Conservation (phyloP, 495 filamentous ascomycete genomes). For the Elaphomyces granulatus region DNA sequence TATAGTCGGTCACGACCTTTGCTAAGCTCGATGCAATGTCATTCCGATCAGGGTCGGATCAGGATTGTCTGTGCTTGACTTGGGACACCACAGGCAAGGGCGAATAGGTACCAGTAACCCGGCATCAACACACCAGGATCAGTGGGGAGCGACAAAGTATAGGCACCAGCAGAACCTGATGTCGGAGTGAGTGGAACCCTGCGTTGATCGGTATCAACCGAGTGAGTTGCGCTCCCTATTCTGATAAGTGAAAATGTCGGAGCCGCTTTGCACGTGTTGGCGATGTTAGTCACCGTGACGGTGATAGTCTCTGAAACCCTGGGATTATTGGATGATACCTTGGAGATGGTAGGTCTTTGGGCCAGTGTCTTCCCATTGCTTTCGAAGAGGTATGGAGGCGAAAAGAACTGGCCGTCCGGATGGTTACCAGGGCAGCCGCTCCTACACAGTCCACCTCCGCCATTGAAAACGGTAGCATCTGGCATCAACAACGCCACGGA, state of each 20-base stretch:
- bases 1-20: no score
- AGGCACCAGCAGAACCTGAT: slow-evolving; percentile 4
- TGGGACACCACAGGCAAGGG: slow-evolving; percentile 33
- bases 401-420: slow-evolving; percentile 43
- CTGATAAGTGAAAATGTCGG: slow-evolving; percentile 28
- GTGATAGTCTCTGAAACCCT: slow-evolving; percentile 19
- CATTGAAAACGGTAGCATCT: slow-evolving; percentile 39
- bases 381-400: slow-evolving; percentile 39
- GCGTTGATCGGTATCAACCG: slow-evolving; percentile 45
- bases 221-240: slow-evolving; percentile 36
- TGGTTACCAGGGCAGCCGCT: slow-evolving; percentile 39
- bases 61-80: slow-evolving; percentile 20
- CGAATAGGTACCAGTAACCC: slow-evolving; percentile 47
- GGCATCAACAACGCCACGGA: slow-evolving; percentile 39
- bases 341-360: slow-evolving; percentile 24
- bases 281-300: slow-evolving; percentile 17
- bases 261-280: slow-evolving; percentile 9
- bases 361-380: slow-evolving; percentile 23
- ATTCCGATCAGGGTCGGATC: slow-evolving; percentile 4
- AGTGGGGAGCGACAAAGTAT: slow-evolving; percentile 23
- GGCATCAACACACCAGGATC: slow-evolving; percentile 39
- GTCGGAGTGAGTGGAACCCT: slow-evolving; percentile 28
- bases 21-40: no score
- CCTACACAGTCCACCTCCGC: slow-evolving; percentile 41
- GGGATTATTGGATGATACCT: slow-evolving; percentile 9